Evolutionary conservation across 2,329 filamentous ascomycete genomes (phyloP), one percentile per base, ranked within the genome.

Genomic region (Fusarium begoniae): DNA sequence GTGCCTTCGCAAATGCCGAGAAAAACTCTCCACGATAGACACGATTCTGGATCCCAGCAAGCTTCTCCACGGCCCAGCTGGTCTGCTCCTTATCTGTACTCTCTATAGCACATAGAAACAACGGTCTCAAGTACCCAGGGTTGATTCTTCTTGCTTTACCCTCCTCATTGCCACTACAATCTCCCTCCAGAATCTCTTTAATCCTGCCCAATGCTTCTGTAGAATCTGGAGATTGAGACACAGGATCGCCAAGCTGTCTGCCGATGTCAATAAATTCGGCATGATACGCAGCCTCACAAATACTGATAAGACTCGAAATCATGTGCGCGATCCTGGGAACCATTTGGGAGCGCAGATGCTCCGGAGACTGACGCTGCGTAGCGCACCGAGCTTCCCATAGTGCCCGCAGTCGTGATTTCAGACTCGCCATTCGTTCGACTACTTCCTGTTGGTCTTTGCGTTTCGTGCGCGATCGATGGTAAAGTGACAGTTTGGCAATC

Each of bases 71-170:
- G 0, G 48, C 38, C 58, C 58, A 62, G 8, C 2, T 3, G 6
- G 15, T 24, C 48, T 56, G 28, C 18, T 44, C 58, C 6, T 15
- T 18, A 3, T 44, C 38, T 18, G 22, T 62, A 15, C 48, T 20
- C 8, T 62, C 58, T 6, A 62, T 56, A 28, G 47, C 38, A 7
- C 41, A 62, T 3, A 62, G 1, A 0, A 62, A 62, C 4, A 62
- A 44, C 0, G 58, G n/a, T 44, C 58, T 40, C 2, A 37, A 17
- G 6, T 56, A 62, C 2, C n/a, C 58, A 37, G 58, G 38, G 15
- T 44, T 37, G 0, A 37, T n/a, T 4, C 6, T 2, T 3, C 14
- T 1, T 8, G 17, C 0, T 1, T 8, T 5, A 8, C 48, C 17
- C 3, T 37, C 26, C 5, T 10, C 7, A 1, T 30, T 6, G 1